These are phyloP conservation scores for Cocos nucifera DNA, from an alignment of 176 grass and related monocot species.

Conservation along the genomic window DNA sequence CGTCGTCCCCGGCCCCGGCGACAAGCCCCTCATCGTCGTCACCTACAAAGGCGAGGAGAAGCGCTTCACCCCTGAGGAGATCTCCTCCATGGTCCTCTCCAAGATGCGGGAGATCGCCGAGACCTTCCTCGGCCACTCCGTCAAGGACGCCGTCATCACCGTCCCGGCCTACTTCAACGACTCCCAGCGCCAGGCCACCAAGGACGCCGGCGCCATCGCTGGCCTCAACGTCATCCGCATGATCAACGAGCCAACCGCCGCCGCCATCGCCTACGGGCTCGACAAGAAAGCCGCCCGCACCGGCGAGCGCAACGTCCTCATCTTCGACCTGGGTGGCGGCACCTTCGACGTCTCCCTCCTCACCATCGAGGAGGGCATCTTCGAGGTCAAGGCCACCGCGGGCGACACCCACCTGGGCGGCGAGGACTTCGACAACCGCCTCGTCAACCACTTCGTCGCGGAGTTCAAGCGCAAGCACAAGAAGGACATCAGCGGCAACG, in stretches of 20 bases:
- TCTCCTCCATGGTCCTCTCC: constrained; percentile 18
- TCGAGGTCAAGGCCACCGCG: constrained; percentile 20
- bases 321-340: constrained; percentile 22
- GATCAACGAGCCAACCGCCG: constrained; percentile 18
- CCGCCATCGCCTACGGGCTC: constrained; percentile 17
- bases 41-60: constrained; percentile 21
- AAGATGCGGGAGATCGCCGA: constrained; percentile 24
- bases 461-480: constrained; percentile 20
- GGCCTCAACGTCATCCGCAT: constrained; percentile 19
- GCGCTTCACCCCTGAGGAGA: constrained; percentile 21
- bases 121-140: constrained; percentile 20
- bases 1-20: background rate
- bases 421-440: constrained; percentile 25
- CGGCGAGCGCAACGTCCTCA: constrained; percentile 20
- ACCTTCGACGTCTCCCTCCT: constrained; percentile 26
- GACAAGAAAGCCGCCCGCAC: constrained; percentile 17
- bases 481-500: constrained; percentile 26
- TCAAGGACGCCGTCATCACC: constrained; percentile 18
- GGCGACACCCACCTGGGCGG: constrained; percentile 22
- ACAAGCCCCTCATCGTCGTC: constrained; percentile 20
- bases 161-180: constrained; percentile 22
- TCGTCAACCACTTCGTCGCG: constrained; percentile 12
- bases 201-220: constrained; percentile 11
- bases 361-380: constrained; percentile 24
- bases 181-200: constrained; percentile 24